Percentiles rank a stretch among this genome's conserved stretches.
These are phyloP conservation scores for Monocercomonoides exilis DNA, from an alignment of 78 protist genomes.

Conservation along the genomic window DNA sequence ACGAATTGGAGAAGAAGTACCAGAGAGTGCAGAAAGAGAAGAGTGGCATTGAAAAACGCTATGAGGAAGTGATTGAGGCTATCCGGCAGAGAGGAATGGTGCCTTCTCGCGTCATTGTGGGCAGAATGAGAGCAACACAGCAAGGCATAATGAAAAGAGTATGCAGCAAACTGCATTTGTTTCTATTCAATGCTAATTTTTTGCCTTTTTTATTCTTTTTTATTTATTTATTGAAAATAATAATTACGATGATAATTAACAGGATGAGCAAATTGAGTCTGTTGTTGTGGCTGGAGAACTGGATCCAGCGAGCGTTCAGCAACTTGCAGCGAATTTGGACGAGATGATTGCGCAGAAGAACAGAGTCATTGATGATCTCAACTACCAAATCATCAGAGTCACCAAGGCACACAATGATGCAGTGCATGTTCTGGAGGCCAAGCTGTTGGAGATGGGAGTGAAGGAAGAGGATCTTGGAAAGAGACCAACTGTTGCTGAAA, in stretches of 20 bases:
- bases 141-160: no score
- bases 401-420: constrained; percentile 50
- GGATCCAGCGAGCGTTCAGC: constrained; percentile 45
- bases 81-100: background rate
- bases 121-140: background rate
- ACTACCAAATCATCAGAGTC: constrained; percentile 26
- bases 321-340: constrained; percentile 41
- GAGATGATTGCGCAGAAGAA: constrained; percentile 58
- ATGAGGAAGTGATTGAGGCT: background rate
- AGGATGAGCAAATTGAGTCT: constrained; percentile 40
- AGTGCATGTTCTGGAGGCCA: constrained; percentile 40
- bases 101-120: background rate
- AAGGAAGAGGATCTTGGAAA: constrained; percentile 50
- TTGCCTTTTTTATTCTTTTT: background rate
- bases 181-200: no score
- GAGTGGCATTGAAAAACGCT: background rate
- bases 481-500: constrained; percentile 16
- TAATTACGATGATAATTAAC: no score
- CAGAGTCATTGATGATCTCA: constrained; percentile 44
- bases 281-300: constrained; percentile 55
- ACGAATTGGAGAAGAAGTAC: background rate
- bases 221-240: no score
- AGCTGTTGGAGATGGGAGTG: constrained; percentile 49
- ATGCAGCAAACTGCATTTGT: no score
- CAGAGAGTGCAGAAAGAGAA: background rate